Base-by-base conservation (phyloP, 192 early-diverging fungal species). In the Umbelopsis vinacea region DNA sequence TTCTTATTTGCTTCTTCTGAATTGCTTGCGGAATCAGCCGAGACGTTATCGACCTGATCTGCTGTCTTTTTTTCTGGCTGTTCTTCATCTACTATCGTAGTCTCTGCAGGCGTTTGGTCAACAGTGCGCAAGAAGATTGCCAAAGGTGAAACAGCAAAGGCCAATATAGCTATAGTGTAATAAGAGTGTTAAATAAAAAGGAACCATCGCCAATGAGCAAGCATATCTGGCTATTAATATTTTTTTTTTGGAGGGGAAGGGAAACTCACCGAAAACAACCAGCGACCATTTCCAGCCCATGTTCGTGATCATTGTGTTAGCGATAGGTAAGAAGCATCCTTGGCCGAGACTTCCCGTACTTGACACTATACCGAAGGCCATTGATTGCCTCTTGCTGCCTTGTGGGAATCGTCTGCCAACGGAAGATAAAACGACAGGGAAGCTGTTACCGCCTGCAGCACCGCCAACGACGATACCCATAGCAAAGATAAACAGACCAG, bases 331-430 rank as follows among this genome's bases (percentile, higher is more conserved):
- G 29, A 76, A 80, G 19, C 53, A 66, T 26, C 71, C 72, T 68
- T 80, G 79, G n/a, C 79, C 79, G 21, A 80, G 70, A 48, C 79
- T 80, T 23, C 79, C 79, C n/a, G 76, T 73, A 26, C 71, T 57
- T 7, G 74, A 76, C 2, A 80, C 79, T 26, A 80, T 52, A 8
- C 79, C 79, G 43, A 80, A 80, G 0, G 74, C 74, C 21, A 76
- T 21, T 3, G 38, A 57, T 50, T 76, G 79, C 26, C 60, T 24
- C 23, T 70, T 66, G 35, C 71, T 73, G 2, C 60, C 40, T 48
- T 57, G 74, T 24, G 71, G 71, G 22, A 68, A 72, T 5, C 69
- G 74, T 52, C 79, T 69, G 0, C 79, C 79, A 22, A 80, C 26
- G 2, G 71, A 43, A 40, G 74, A 71, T 11, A 80, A 52, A 4